phyloP scores from a whole-genome alignment of 306 rosid genomes.

The Glycine soja region DNA sequence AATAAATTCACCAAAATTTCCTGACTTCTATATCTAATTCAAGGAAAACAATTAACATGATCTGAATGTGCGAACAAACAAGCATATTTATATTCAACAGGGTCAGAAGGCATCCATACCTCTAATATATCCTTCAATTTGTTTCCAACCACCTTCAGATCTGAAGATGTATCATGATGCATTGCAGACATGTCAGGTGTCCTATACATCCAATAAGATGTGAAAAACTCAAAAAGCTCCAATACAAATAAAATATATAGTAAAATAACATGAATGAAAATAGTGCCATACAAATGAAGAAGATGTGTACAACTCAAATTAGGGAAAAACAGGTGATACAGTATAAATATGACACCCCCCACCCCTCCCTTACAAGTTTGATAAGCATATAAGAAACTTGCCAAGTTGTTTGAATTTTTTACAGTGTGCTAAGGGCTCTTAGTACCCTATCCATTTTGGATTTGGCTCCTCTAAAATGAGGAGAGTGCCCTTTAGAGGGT shows the following conservation, averaged over 20 bases:
- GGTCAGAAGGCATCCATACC: conserved; percentile 52
- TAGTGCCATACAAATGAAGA: conserved; percentile 2
- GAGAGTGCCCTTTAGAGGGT: too few relatives aligned
- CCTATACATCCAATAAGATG: conserved; percentile 57
- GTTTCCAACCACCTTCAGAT: conserved; percentile 76
- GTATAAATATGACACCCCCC: too few relatives aligned
- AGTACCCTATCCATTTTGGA: too few relatives aligned
- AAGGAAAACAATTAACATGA: neutral
- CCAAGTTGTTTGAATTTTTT: too few relatives aligned
- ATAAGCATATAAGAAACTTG: too few relatives aligned
- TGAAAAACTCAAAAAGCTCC: conserved; percentile 33
- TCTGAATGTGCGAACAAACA: neutral
- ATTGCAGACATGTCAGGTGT: conserved; percentile 94
- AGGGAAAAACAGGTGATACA: neutral
- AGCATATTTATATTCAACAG: conserved; percentile 14
- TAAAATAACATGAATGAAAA: conserved; percentile 6
- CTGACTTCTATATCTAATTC: neutral
- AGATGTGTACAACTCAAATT: conserved; percentile 35
- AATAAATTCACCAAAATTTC: neutral
- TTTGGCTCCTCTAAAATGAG: too few relatives aligned
- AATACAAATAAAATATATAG: conserved; percentile 6
- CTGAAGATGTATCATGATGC: conserved; percentile 88
- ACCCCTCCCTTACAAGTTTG: too few relatives aligned
- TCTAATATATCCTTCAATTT: conserved; percentile 78
- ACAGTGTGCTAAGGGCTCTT: too few relatives aligned